phyloP scores from a whole-genome alignment of 306 rosid species.

The Echinosophora koreensis region DNA sequence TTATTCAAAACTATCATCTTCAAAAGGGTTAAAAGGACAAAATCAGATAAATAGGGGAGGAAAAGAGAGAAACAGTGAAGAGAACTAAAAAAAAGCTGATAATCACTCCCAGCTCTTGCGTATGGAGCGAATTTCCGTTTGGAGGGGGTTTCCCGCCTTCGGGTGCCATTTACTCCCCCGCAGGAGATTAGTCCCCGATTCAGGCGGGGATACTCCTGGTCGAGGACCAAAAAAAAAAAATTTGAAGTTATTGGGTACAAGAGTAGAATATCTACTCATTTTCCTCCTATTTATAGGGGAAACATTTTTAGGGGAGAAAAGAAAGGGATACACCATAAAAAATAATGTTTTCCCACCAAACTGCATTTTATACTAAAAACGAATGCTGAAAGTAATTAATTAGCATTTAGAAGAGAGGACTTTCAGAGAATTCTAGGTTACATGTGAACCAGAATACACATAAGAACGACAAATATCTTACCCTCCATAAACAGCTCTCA shows the following conservation, averaged over 20 bases:
- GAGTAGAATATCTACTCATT: constrained; percentile 19
- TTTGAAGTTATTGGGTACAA: not conserved
- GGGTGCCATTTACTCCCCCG: too few species aligned
- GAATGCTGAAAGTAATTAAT: not conserved
- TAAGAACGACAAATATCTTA: constrained; percentile 50
- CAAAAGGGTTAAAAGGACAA: not conserved
- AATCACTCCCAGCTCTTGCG: too few species aligned
- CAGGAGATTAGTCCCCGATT: too few species aligned
- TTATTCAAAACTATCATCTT: constrained; percentile 10
- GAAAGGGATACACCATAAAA: not conserved
- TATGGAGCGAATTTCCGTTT: too few species aligned
- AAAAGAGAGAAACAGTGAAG: not conserved
- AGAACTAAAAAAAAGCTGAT: not conserved
- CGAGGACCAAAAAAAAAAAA: too few species aligned
- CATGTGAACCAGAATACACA: constrained; percentile 27
- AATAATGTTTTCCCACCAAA: constrained; percentile 12
- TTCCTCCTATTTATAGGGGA: constrained; percentile 9
- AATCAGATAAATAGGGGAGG: not conserved
- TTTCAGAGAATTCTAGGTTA: not conserved
- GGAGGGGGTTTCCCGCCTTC: too few species aligned
- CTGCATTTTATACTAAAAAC: not conserved
- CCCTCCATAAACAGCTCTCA: constrained; percentile 94
- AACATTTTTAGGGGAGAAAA: constrained; percentile 13
- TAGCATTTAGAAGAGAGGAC: constrained; percentile 32
- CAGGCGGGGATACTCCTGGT: too few species aligned